These are phyloP conservation scores for Camelina hispida DNA, from an alignment of 345 rosid species.

Conservation along the genomic window DNA sequence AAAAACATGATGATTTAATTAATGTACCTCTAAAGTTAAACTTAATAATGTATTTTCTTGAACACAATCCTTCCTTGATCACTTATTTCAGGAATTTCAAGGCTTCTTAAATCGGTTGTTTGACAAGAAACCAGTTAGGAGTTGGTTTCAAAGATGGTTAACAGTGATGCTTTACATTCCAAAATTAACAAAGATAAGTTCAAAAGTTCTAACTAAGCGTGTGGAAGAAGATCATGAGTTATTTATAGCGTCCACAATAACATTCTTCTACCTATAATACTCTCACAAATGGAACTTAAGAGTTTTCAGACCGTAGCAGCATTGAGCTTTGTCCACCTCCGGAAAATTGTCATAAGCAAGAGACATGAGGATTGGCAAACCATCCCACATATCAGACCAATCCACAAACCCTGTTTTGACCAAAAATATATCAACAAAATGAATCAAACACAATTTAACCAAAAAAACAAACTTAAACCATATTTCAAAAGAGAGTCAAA, in stretches of 20 bases:
- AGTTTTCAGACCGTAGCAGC: constrained; percentile 20
- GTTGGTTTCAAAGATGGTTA: no score
- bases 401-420: constrained; percentile 70
- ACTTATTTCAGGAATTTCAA: background rate
- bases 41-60: background rate
- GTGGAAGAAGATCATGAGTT: no score
- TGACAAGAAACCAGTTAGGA: background rate
- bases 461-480: background rate
- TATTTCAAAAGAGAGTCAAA: background rate
- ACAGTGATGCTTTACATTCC: no score
- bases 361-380: constrained; percentile 53
- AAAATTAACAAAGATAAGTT: no score
- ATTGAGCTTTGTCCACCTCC: constrained; percentile 56
- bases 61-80: background rate
- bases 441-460: background rate
- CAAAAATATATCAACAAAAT: constrained; percentile 3
- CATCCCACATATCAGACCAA: constrained; percentile 71
- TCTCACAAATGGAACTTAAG: background rate
- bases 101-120: background rate
- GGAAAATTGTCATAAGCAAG: constrained; percentile 49
- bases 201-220: no score
- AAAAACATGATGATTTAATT: constrained; percentile 14
- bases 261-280: background rate
- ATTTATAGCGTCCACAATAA: background rate
- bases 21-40: background rate